A percentile compares a stretch with the other conserved stretches of the same genome.
phyloP scores from a whole-genome alignment of 768 basidiomycete genomes.

The Auriscalpium vulgare region DNA sequence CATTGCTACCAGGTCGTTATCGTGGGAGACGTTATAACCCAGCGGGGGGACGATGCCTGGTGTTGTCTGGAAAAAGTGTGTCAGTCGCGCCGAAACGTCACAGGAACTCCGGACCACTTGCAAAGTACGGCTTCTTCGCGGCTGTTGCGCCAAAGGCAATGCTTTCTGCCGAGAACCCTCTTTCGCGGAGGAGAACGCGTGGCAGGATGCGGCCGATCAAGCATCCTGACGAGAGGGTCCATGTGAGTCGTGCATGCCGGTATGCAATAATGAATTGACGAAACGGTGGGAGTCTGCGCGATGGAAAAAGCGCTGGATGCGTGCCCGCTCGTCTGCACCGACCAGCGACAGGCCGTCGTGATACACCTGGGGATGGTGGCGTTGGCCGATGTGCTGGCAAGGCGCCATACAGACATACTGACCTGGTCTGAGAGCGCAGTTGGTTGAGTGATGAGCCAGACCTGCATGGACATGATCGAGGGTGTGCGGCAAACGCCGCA shows the following conservation, averaged over 20 bases:
- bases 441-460: conserved; percentile 12
- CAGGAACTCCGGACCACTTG: conserved; percentile 25
- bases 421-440: conserved; percentile 9
- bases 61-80: conserved; percentile 30
- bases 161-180: conserved; percentile 37
- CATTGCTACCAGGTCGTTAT: conserved; percentile 66
- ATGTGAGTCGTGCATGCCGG: neutral
- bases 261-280: neutral
- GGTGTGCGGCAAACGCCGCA: neutral
- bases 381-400: neutral
- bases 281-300: conserved; percentile 71
- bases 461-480: neutral
- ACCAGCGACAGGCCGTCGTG: conserved; percentile 48
- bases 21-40: conserved; percentile 78
- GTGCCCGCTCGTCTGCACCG: conserved; percentile 45
- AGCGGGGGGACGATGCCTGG: conserved; percentile 44
- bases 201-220: conserved; percentile 72
- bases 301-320: conserved; percentile 59
- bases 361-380: conserved; percentile 43
- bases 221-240: conserved; percentile 40
- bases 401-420: neutral
- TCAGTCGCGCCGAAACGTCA: neutral
- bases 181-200: conserved; percentile 51
- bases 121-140: conserved; percentile 73
- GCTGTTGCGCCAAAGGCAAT: conserved; percentile 51